Conservation (phyloP, 108 stramenopile species). For the Fragilaria crotonensis region DNA sequence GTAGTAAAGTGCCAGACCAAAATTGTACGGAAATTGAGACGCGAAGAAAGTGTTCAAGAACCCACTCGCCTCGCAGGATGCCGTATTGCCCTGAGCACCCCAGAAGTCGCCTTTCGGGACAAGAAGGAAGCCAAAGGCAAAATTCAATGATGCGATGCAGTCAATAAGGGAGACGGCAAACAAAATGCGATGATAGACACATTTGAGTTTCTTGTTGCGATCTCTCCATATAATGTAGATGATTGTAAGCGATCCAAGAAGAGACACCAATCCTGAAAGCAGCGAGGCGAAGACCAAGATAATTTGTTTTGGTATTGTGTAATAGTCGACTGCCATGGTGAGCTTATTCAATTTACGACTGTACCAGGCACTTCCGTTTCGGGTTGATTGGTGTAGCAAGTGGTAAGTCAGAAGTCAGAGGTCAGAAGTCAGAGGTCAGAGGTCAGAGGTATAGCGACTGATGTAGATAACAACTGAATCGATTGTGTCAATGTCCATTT, state of each 20-base stretch:
- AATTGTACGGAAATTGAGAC: not conserved
- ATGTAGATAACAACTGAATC: too few species aligned
- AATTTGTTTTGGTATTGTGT: not conserved
- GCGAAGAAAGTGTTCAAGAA: slow-evolving; percentile 23
- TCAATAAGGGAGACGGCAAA: slow-evolving; percentile 16
- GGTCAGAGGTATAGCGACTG: too few species aligned
- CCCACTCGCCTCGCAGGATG: slow-evolving; percentile 42
- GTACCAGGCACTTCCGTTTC: too few species aligned
- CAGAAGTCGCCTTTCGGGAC: slow-evolving; percentile 9
- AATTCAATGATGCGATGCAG: not conserved
- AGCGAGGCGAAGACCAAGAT: not conserved
- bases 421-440: too few species aligned
- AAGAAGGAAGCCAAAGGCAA: slow-evolving; percentile 7
- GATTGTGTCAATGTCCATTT: too few species aligned
- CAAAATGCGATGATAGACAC: slow-evolving; percentile 22
- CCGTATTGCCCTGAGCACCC: slow-evolving; percentile 29
- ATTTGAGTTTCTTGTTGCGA: slow-evolving; percentile 1
- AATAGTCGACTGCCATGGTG: too few species aligned
- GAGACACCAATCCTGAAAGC: not conserved
- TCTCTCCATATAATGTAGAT: slow-evolving; percentile 9
- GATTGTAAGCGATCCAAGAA: not conserved
- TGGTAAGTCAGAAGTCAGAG: too few species aligned
- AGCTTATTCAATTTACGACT: too few species aligned
- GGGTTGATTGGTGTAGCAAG: too few species aligned
- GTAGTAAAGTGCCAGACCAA: not conserved